phyloP scores from a whole-genome alignment of 164 flowering plant species.

The Sextonia rubra region DNA sequence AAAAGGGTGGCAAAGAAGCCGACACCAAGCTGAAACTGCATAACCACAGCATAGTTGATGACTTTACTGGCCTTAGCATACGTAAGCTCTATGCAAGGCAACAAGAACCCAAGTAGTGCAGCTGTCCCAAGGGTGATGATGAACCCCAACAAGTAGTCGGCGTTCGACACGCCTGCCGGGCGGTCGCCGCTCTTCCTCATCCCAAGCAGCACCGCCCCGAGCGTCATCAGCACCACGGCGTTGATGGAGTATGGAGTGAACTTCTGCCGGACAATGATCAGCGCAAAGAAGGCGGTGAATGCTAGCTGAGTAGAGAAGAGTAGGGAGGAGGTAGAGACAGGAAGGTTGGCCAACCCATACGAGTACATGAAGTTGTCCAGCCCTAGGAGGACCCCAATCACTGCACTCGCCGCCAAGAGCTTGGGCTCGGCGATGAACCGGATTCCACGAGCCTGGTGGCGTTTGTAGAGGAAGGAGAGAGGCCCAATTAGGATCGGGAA shows the following conservation, averaged over 20 bases:
- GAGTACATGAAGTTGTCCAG: constrained; percentile 21
- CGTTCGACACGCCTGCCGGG: constrained; percentile 7
- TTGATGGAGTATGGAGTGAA: constrained; percentile 16
- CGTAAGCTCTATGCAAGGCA: constrained; percentile 12
- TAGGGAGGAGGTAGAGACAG: constrained; percentile 23
- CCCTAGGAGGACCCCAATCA: constrained; percentile 17
- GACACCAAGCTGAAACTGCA: constrained; percentile 17
- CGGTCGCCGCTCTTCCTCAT: constrained; percentile 14
- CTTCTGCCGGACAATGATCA: constrained; percentile 12
- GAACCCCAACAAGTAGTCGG: constrained; percentile 14
- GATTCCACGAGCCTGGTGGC: neutral
- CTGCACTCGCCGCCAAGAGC: constrained; percentile 5
- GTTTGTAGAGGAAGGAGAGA: neutral
- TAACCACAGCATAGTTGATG: constrained; percentile 9
- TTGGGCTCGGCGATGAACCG: constrained; percentile 11
- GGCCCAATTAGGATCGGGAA: constrained; percentile 17
- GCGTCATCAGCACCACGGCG: constrained; percentile 14
- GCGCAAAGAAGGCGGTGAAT: constrained; percentile 18
- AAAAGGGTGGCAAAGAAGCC: constrained; percentile 13
- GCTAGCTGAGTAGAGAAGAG: constrained; percentile 22
- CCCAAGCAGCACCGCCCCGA: constrained; percentile 16
- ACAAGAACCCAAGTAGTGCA: constrained; percentile 7
- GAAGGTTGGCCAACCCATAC: constrained; percentile 14
- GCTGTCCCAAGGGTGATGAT: constrained; percentile 14
- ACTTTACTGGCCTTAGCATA: constrained; percentile 12